Evolutionary conservation across 2,329 filamentous ascomycete genomes (phyloP), one percentile per base, ranked within the genome.

Genomic region (Phialophora expanda): DNA sequence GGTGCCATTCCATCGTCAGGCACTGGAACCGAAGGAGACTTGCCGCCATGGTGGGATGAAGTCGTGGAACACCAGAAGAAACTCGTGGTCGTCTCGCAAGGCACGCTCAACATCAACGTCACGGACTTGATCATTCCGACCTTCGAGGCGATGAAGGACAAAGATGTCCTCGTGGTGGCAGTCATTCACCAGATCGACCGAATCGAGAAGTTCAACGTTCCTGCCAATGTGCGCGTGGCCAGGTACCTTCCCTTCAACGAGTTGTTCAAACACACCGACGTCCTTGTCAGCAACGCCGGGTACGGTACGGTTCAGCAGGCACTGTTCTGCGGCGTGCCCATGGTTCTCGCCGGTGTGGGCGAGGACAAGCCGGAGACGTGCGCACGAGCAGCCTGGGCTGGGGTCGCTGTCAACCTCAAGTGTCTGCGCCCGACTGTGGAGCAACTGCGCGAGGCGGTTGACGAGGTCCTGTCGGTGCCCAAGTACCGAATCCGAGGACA

Each of bases 71-170:
- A 54, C 28, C 22, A n/a, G 51, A 54, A 32, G 51, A 54, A 54
- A 26, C 28, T 54, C 20, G 28, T 54, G 22, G 51, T 54, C 22
- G 51, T 54, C 22, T 28, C 51, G 14, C 51, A 54, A 20, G 51
- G 51, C 22, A 54, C 51, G 9, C 51, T 54, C 51, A 54, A 54
- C 9, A 54, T 54, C 22, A 54, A 54, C 28, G 51, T 54, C 51
- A 54, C 51, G 8, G 51, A 54, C 51, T 54, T 54, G 51, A 54
- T 54, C 28, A 54, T 54, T 32, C 51, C 51, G 51, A 54, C 51
- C 2, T 26, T 30, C 22, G 51, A 54, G 8, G 51, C 51, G 0
- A 17, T 54, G 51, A 32, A 26, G 28, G 51, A 54, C 51, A 54
- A 54, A 54, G 51, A 54, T n/a, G 51, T 54, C 20, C 51, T 54